Evolutionary conservation across 768 basidiomycete species (phyloP).

Genomic region (Russula sp.): DNA sequence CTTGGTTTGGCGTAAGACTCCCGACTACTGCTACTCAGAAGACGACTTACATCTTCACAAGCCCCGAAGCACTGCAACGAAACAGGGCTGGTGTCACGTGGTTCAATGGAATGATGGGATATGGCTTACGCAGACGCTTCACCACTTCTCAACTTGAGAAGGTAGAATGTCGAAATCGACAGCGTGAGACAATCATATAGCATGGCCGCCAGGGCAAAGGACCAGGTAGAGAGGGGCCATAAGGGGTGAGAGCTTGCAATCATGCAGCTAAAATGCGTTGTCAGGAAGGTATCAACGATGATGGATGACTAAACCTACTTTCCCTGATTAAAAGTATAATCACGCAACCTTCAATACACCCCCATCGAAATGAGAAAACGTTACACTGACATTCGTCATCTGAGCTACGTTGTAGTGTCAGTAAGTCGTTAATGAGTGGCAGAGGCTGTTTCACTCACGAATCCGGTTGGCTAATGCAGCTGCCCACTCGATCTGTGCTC

Average conservation of each 20-base stretch:
- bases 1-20: slow-evolving; percentile 30
- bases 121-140: slow-evolving; percentile 28
- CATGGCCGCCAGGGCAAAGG: slow-evolving; percentile 55
- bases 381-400: neutral
- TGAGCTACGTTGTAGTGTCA: slow-evolving; percentile 18
- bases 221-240: slow-evolving; percentile 41
- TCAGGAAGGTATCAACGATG: neutral
- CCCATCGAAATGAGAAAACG: neutral
- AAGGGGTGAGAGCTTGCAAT: slow-evolving; percentile 29
- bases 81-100: neutral
- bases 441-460: slow-evolving; percentile 34
- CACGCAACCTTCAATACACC: neutral
- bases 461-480: slow-evolving; percentile 44
- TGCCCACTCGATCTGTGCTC: slow-evolving; percentile 44
- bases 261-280: slow-evolving; percentile 41
- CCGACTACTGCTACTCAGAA: neutral
- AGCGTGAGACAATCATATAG: slow-evolving; percentile 51
- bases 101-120: neutral
- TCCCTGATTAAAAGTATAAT: slow-evolving; percentile 28
- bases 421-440: neutral
- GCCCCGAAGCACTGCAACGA: slow-evolving; percentile 24
- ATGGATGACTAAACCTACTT: slow-evolving; percentile 28
- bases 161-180: slow-evolving; percentile 43
- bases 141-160: slow-evolving; percentile 42
- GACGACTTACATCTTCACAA: slow-evolving; percentile 28